phyloP scores from a whole-genome alignment of 2,329 filamentous ascomycete species.

The Aspergillus flavus region DNA sequence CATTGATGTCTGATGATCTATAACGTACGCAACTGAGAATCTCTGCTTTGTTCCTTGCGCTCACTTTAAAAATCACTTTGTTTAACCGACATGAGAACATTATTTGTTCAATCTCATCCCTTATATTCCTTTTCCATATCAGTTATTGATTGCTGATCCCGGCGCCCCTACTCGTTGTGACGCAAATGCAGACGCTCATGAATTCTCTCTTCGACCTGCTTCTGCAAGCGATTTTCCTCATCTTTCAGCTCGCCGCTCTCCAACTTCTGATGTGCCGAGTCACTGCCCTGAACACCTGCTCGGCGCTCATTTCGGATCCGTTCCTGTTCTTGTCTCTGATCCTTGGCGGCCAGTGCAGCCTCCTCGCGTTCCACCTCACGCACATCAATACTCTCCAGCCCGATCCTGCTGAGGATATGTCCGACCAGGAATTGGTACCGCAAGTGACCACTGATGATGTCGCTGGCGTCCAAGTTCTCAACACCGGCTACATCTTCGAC shows the following conservation, averaged over 20 bases:
- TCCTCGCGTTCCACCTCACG: conserved; percentile 48
- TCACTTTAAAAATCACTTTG: background rate
- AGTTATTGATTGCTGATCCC: background rate
- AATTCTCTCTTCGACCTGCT: conserved; percentile 33
- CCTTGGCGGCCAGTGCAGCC: conserved; percentile 42
- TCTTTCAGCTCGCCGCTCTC: conserved; percentile 16
- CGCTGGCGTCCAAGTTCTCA: conserved; percentile 69
- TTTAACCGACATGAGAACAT: background rate
- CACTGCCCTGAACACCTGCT: conserved; percentile 26
- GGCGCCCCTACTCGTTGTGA: background rate
- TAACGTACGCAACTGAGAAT: background rate
- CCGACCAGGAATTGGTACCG: conserved; percentile 70
- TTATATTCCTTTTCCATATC: background rate
- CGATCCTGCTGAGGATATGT: conserved; percentile 66
- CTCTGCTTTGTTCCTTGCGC: background rate
- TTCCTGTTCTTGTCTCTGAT: conserved; percentile 42
- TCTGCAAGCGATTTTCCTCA: conserved; percentile 28
- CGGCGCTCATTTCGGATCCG: conserved; percentile 33
- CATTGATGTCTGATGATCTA: background rate
- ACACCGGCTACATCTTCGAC: conserved; percentile 56
- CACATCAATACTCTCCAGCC: conserved; percentile 67
- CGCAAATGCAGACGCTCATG: conserved; percentile 31
- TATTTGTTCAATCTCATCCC: background rate
- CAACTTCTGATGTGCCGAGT: conserved; percentile 16
- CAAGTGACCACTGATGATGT: conserved; percentile 68